These are phyloP conservation scores for Cryptococcus maquisensis DNA, from an alignment of 1,284 basidiomycete genomes.

Conservation along the genomic window DNA sequence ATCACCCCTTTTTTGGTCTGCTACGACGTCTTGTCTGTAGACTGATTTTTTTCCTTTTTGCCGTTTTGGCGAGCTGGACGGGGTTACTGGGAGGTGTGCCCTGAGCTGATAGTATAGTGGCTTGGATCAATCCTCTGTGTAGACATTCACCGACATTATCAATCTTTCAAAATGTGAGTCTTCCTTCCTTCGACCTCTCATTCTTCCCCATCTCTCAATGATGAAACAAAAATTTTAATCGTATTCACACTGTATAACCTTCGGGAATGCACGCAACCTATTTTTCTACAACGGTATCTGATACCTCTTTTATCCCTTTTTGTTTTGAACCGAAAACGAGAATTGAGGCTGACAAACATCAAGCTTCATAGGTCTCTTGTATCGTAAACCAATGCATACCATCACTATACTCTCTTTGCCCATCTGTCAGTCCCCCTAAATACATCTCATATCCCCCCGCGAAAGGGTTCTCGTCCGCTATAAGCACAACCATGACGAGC, in stretches of 20 bases:
- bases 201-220: constrained; percentile 23
- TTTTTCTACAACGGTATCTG: constrained; percentile 48
- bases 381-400: not conserved
- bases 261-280: constrained; percentile 36
- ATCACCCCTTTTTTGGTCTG: constrained; percentile 1
- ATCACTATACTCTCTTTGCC: not conserved
- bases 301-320: constrained; percentile 18
- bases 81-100: constrained; percentile 1
- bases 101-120: constrained; percentile 1
- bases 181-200: constrained; percentile 1
- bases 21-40: not conserved
- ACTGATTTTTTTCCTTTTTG: constrained; percentile 1
- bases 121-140: constrained; percentile 2
- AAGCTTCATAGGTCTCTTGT: not conserved
- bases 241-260: constrained; percentile 50
- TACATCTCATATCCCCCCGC: constrained; percentile 22
- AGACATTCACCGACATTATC: constrained; percentile 1
- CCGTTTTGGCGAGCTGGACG: constrained; percentile 16
- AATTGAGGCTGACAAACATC: not conserved
- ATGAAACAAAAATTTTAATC: constrained; percentile 48
- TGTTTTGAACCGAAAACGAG: not conserved
- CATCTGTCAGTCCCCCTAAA: not conserved
- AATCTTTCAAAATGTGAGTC: constrained; percentile 18
- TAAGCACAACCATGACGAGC: constrained; percentile 20
- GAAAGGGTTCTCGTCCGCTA: constrained; percentile 34